Evolutionary conservation across 2,329 filamentous ascomycete species (phyloP).

Genomic region (Lachnellula cervina): DNA sequence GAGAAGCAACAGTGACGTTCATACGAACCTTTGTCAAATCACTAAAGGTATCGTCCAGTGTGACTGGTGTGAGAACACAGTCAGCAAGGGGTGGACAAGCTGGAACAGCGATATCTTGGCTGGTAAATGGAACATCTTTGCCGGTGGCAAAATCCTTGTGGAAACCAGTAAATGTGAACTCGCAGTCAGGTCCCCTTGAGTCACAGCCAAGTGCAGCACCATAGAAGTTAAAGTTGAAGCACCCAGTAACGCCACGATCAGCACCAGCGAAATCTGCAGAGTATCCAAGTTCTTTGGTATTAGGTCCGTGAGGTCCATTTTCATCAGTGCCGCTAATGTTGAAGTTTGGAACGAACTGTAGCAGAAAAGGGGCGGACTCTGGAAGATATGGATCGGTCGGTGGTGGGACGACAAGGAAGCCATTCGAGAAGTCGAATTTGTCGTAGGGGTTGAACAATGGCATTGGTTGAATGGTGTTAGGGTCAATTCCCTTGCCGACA

Average conservation of each 20-base stretch:
- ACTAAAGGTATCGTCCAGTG: slow-evolving; percentile 26
- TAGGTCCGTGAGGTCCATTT: slow-evolving; percentile 8
- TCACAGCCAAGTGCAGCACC: slow-evolving; percentile 37
- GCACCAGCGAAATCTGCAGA: slow-evolving; percentile 27
- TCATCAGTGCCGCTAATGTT: slow-evolving; percentile 13
- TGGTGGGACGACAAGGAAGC: slow-evolving; percentile 32
- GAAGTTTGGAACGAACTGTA: slow-evolving; percentile 31
- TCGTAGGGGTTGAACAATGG: slow-evolving; percentile 24
- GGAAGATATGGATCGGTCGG: slow-evolving; percentile 29
- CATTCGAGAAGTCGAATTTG: slow-evolving; percentile 34
- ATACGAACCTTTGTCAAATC: slow-evolving; percentile 38
- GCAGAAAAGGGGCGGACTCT: slow-evolving; percentile 27
- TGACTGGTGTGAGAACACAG: slow-evolving; percentile 30
- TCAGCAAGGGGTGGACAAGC: slow-evolving; percentile 28
- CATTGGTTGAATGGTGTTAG: slow-evolving; percentile 28
- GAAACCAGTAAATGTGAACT: slow-evolving; percentile 36
- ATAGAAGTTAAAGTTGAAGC: slow-evolving; percentile 35
- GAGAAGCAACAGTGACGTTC: slow-evolving; percentile 35
- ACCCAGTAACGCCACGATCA: slow-evolving; percentile 26
- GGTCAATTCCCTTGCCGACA: slow-evolving; percentile 16
- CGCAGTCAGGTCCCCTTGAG: slow-evolving; percentile 31
- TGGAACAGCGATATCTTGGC: slow-evolving; percentile 23
- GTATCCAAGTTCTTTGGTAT: slow-evolving; percentile 26
- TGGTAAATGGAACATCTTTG: slow-evolving; percentile 21
- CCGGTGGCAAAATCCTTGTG: slow-evolving; percentile 23